Conservation (phyloP, 352 stramenopile species). For the Phytophthora tentaculata region DNA sequence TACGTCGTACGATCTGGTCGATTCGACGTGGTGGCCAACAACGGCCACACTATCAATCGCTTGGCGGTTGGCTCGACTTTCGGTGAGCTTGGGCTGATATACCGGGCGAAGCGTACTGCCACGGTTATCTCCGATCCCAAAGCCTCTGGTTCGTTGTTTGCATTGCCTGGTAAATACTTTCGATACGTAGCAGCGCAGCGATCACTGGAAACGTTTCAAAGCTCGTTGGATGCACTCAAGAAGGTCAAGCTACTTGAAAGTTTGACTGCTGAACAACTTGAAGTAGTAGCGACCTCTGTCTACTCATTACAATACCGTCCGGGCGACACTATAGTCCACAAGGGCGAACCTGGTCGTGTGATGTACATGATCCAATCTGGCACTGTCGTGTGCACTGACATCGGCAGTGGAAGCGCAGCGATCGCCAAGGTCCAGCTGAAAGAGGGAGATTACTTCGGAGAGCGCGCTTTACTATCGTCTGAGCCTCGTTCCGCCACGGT, state of each 20-base stretch:
- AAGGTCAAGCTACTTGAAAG: conserved; percentile 50
- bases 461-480: conserved; percentile 87
- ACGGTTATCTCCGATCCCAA: conserved; percentile 48
- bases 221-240: conserved; percentile 50
- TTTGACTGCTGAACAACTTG: conserved; percentile 54
- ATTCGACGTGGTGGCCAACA: conserved; percentile 52
- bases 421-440: conserved; percentile 47
- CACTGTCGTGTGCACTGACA: conserved; percentile 62
- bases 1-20: conserved; percentile 65
- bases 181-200: conserved; percentile 54
- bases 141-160: conserved; percentile 45
- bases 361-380: conserved; percentile 86
- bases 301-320: conserved; percentile 53
- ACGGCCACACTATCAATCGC: conserved; percentile 54
- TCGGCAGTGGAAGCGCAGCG: conserved; percentile 50
- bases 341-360: conserved; percentile 72
- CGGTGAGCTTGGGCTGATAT: conserved; percentile 63
- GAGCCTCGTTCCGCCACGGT: conserved; percentile 91
- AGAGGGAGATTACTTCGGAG: conserved; percentile 92
- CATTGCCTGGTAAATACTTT: conserved; percentile 57
- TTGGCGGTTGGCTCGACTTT: conserved; percentile 48
- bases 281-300: conserved; percentile 48
- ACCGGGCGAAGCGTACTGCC: conserved; percentile 58
- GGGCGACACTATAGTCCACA: conserved; percentile 77
- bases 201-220: conserved; percentile 49